Percentiles rank a stretch among this genome's conserved stretches.
Evolutionary conservation across 116 monocot species (phyloP).

Genomic region (Iris pallida): DNA sequence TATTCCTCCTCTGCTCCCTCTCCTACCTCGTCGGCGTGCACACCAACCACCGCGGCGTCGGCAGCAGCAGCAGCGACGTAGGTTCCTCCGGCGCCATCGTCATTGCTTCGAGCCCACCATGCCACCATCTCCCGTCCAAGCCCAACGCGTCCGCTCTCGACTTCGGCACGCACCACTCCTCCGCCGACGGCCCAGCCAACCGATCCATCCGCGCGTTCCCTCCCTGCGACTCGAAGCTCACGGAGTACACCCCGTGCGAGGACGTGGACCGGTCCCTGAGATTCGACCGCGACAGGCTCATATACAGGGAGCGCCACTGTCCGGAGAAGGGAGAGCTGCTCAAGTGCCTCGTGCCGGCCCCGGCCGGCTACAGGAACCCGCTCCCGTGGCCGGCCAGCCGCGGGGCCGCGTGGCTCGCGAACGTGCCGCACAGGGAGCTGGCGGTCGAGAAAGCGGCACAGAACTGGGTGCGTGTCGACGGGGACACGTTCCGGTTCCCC

Average conservation of each 20-base stretch:
- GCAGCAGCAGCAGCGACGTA: conserved; percentile 2
- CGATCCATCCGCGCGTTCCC: conserved; percentile 18
- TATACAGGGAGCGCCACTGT: conserved; percentile 76
- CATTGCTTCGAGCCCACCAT: neutral
- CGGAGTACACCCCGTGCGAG: conserved; percentile 81
- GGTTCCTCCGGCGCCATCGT: conserved; percentile 1
- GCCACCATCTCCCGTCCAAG: neutral
- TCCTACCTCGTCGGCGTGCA: conserved; percentile 36
- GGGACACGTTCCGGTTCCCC: conserved; percentile 75
- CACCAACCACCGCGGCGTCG: neutral
- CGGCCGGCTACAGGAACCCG: conserved; percentile 55
- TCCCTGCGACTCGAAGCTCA: conserved; percentile 39
- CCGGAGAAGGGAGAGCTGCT: conserved; percentile 42
- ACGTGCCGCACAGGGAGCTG: conserved; percentile 86
- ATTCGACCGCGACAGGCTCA: conserved; percentile 48
- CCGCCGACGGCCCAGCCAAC: neutral
- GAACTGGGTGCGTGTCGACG: conserved; percentile 79
- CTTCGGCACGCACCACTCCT: conserved; percentile 48
- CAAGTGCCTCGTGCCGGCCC: conserved; percentile 68
- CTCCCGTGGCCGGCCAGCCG: conserved; percentile 71
- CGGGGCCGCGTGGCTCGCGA: conserved; percentile 60
- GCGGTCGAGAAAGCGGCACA: conserved; percentile 77
- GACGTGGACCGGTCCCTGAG: conserved; percentile 48
- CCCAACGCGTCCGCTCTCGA: conserved; percentile 23
- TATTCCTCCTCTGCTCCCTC: conserved; percentile 23